Base-by-base conservation (phyloP, 1,139 yeast genomes). In the Geotrichum bryndzae region DNA sequence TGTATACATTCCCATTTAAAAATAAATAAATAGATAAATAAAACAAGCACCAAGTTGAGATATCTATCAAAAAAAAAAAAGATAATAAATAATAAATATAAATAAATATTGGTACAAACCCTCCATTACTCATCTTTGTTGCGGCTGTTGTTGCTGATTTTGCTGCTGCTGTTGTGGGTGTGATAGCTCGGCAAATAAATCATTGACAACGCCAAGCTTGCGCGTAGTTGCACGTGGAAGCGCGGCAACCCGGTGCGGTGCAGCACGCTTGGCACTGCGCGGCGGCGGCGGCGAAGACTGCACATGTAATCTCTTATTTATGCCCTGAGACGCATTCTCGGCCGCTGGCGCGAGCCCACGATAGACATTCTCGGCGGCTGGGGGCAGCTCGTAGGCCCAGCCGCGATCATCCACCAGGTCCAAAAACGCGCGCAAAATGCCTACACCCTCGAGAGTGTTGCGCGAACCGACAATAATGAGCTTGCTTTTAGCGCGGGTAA, bases 401-500 rank as follows among this genome's bases (percentile, higher is more conserved):
- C 81, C 79, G 61, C 83, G 80, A 4, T 76, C 72, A 54, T 83
- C 81, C 45, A 91, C 75, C 57, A 90, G 76, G 6, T 81, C 78
- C 70, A 91, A 79, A 68, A 92, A 88, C 11, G 83, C 82, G 59
- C 80, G 79, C 61, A 91, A 79, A 8, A 86, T 83, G 0, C 79
- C 80, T 22, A 84, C 82, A 22, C 79, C 74, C 15, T 80, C 76
- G 63, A 94, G 75, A 0, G 96, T 88, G 10, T 78, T 76, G 61
- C 80, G 80, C 15, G 62, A 62, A 0, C 99, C 99, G 53, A 94
- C 76, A 22, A 94, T 82, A 31, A 95, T 82, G 57, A 95, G 80
- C 73, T 95, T 95, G 18, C 88, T 81, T 72, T 84, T 87, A 0
- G 99, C 95, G 65, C 99, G 80, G 0, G 99, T 94, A 69, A 95